Evolutionary conservation across 2,329 filamentous ascomycete species (phyloP), one percentile per base, ranked within the genome.

Genomic region (Ophiostoma ulmi): DNA sequence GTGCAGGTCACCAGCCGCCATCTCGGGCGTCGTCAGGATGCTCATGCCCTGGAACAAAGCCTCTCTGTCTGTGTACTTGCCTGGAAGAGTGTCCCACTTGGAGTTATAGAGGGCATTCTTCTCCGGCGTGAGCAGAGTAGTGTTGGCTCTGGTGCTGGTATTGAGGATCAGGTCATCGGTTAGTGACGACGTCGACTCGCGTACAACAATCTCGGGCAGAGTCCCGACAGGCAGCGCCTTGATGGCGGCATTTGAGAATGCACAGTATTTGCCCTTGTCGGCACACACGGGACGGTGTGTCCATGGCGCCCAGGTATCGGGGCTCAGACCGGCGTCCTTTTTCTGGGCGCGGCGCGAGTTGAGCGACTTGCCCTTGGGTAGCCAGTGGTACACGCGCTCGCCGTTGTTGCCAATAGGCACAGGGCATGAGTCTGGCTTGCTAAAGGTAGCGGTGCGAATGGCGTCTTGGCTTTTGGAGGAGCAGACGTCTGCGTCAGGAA

Each of bases 11-110:
- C 71, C 71, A 0, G 79, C 76, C 1, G 79, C 78, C 35, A 74
- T 75, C 69, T 78, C 77, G 1, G 80, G 79, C 0, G 77, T 80
- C 8, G 79, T 75, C 10, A 73, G 69, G 11, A 74, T 67, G 76
- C 72, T 65, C 70, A 75, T 17, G 67, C 73, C 70, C 36, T 71
- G 69, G 58, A 31, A 48, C 38, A 63, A 35, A 36, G 20, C 48
- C 48, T n/a, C n/a, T 3, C 17, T 14, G 39, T 44, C 39, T 4
- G n/a, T 41, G 13, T 8, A 11, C 67, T 36, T 20, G 61, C n/a
- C 22, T 6, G 6, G n/a, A 10, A 41, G 31, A 39, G 13, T 3
- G 20, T 26, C 26, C 65, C 65, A 67, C 65, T 67, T 67, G 38
- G 65, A 67, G 39, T 67, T 44, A 22, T 67, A 67, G 11, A 67